Evolutionary conservation across 2,329 filamentous ascomycete genomes (phyloP), one percentile per base, ranked within the genome.

Genomic region (Teratosphaeria destructans): DNA sequence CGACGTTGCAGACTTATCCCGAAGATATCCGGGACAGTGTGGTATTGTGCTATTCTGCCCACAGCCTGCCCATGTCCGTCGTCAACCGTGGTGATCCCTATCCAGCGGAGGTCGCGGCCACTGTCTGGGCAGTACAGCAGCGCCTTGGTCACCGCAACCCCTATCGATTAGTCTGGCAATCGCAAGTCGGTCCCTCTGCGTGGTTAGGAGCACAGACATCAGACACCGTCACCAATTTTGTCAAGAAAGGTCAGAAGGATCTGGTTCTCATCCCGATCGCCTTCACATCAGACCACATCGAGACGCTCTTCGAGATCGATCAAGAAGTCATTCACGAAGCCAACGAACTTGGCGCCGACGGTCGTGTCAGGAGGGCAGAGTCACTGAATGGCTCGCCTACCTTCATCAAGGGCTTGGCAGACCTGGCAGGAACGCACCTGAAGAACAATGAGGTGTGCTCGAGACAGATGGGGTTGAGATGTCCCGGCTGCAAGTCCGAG

Each of bases 271-370:
- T 99, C 59, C 94, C 94, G 0, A 95, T 99, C 65, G 94, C 94
- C 5, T 99, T 99, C 73, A 99, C 94, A 0, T 95, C 90, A n/a
- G 94, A 99, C 70, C 94, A 99, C 72, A 99, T 99, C 66, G 94
- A 99, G 77, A 99, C 94, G 0, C 79, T 99, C 0, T 97, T 87
- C 72, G 94, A 99, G 74, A 79, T 99, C 57, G 94, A 99, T 73
- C 81, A 90, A 68, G 94, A 99, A 75, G 90, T 99, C 47, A 97
- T 99, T 70, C 88, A 90, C 60, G 92, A 95, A 74, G 90, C 83
- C 0, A 85, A 88, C 14, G 84, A 89, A 68, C 77, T 83, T 0
- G 90, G 92, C 35, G 87, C 85, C 0, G 76, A 79, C 19, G 76
- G 77, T 53, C 72, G 77, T 5, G 76, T 99, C 63, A 96, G 95